A percentile compares a stretch with the other conserved stretches of the same genome.
Conservation (phyloP, 2,329 filamentous ascomycete species). For the Zelopaecilomyces penicillatus region DNA sequence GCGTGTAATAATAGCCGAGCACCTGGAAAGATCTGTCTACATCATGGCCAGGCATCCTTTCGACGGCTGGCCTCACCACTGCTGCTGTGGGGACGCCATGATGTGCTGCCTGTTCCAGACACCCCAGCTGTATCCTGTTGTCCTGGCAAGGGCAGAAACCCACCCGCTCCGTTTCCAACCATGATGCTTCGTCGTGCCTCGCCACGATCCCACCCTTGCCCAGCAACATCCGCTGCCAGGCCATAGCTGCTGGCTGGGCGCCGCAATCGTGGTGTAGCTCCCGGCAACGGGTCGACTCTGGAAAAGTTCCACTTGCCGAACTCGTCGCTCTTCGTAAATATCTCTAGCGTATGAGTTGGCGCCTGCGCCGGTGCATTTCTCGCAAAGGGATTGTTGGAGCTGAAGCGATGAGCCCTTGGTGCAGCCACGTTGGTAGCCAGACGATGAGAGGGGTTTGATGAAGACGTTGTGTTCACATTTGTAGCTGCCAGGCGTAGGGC, state of each 20-base stretch:
- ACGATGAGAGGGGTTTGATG: conserved; percentile 17
- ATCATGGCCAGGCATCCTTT: conserved; percentile 1
- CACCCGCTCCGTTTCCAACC: conserved; percentile 41
- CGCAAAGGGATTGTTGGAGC: conserved; percentile 53
- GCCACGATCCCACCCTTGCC: conserved; percentile 41
- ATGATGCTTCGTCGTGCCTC: conserved; percentile 47
- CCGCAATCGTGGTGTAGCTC: conserved; percentile 16
- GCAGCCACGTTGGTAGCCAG: conserved; percentile 18
- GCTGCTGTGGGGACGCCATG: conserved; percentile 17
- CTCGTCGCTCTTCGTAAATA: conserved; percentile 53
- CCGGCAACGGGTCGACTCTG: conserved; percentile 32
- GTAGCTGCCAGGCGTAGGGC: conserved; percentile 17
- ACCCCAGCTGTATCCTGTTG: background rate
- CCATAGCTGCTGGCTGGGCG: conserved; percentile 51
- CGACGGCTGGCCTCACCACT: conserved; percentile 4
- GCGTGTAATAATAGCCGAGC: too few relatives aligned
- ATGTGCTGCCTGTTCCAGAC: conserved; percentile 1
- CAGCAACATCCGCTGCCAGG: conserved; percentile 42
- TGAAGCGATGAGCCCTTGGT: conserved; percentile 34
- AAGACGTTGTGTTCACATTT: conserved; percentile 14
- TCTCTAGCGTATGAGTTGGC: conserved; percentile 47
- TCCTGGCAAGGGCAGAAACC: conserved; percentile 45
- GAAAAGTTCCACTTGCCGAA: conserved; percentile 52
- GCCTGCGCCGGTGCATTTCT: conserved; percentile 23
- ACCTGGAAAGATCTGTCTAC: background rate